Base-by-base conservation (phyloP, 495 filamentous ascomycete species). In the Cladorrhinum samala region DNA sequence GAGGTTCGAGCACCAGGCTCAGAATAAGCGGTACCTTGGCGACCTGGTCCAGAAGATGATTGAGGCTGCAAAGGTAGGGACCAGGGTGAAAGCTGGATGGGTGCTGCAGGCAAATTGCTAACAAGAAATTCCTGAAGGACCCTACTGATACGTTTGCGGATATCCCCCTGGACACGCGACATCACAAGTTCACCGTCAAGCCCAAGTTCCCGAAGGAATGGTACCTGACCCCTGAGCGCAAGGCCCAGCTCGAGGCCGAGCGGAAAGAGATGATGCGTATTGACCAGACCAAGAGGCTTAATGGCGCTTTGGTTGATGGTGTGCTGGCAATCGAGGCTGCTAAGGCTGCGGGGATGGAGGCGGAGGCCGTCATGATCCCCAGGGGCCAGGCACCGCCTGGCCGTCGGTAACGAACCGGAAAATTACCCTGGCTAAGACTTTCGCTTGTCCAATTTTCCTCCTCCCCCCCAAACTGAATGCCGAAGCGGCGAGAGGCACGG, bases 21-120 rank as follows among this genome's bases (percentile, higher is more conserved):
- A 96, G 73, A 99, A 99, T 73, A 99, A 97, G 74, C 84, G 91
- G 6, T 95, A 91, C 61, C 78, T 99, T 25, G 85, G 83, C 38
- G 89, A 96, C 55, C 45, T 86, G 27, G 79, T 99, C 50, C 74
- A 85, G 27, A 79, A 73, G 17, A 71, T 99, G 59, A 71, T 99
- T 36, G 71, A 68, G 13, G 84, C 91, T 66, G 88, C 89, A 38
- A 87, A 84, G 76, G 82, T 83, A 73, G 45, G 64, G 1, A 13
- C 6, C 27, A 33, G 27, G 11, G 5, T 33, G 27, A 39, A 4
- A 8, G 13, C 20, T 40, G 14, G 11, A 25, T n/a, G n/a, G n/a
- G n/a, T n/a, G n/a, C n/a, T n/a, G n/a, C n/a, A n/a, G n/a, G n/a
- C n/a, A n/a, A n/a, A n/a, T n/a, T 33, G 27, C 27, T 33, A 33